Evolutionary conservation across 768 basidiomycete species (phyloP).

Genomic region (Amanita rubescens): DNA sequence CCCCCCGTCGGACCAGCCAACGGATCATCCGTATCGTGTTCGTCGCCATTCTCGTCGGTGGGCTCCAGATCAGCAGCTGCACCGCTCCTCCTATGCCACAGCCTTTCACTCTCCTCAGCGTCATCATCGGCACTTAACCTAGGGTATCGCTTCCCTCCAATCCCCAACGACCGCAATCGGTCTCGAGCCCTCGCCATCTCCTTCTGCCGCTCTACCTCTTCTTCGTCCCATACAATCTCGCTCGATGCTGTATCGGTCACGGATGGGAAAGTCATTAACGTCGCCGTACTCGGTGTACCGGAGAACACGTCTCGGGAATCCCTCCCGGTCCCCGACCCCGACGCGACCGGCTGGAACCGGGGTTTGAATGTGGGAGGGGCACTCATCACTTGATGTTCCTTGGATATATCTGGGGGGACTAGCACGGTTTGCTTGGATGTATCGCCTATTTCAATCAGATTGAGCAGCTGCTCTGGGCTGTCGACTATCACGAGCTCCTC

Average conservation of each 20-base stretch:
- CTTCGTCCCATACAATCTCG: slow-evolving; percentile 34
- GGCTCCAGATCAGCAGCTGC: too few relatives aligned
- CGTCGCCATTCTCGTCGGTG: slow-evolving; percentile 17
- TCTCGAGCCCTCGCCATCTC: slow-evolving; percentile 20
- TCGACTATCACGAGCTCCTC: slow-evolving; percentile 24
- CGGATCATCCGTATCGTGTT: slow-evolving; percentile 19
- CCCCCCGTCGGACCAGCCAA: slow-evolving; percentile 17
- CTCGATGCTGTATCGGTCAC: slow-evolving; percentile 40
- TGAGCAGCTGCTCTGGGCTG: slow-evolving; percentile 7
- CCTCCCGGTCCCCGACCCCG: slow-evolving; percentile 15
- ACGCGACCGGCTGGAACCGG: slow-evolving; percentile 19
- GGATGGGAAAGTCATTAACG: slow-evolving; percentile 38
- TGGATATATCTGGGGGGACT: slow-evolving; percentile 23
- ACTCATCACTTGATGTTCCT: slow-evolving; percentile 32
- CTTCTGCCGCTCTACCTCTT: slow-evolving; percentile 16
- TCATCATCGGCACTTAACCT: slow-evolving; percentile 47
- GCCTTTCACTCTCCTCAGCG: slow-evolving; percentile 50
- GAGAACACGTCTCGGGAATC: slow-evolving; percentile 34
- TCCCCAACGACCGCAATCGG: slow-evolving; percentile 23
- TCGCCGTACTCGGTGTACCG: slow-evolving; percentile 15
- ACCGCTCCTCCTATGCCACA: slow-evolving; percentile 34
- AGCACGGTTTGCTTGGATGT: slow-evolving; percentile 20
- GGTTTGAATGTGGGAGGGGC: slow-evolving; percentile 38
- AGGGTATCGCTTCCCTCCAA: slow-evolving; percentile 37
- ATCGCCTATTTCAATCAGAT: slow-evolving; percentile 1